phyloP scores from a whole-genome alignment of 1,284 basidiomycete genomes.

The Volvariella surrecta region DNA sequence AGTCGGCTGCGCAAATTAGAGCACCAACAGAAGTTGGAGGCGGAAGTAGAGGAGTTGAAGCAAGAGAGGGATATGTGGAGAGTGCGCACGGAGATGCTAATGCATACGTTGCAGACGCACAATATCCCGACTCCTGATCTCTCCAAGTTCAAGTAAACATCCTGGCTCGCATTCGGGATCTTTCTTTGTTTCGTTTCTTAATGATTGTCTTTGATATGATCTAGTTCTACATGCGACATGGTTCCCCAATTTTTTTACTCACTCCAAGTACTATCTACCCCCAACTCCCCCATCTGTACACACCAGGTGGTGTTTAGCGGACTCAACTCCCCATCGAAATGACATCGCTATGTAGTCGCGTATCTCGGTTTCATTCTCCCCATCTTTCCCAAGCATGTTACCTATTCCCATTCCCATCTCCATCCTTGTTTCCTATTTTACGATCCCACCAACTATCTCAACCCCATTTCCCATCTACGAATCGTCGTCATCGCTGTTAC shows the following conservation, averaged over 20 bases:
- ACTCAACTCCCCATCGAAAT: no score
- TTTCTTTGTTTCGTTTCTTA: not conserved
- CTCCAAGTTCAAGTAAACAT: not conserved
- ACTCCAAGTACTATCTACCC: no score
- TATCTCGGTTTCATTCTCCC: no score
- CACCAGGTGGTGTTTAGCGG: no score
- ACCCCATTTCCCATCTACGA: no score
- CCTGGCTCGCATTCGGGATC: not conserved
- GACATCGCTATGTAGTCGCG: no score
- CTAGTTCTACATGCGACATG: not conserved
- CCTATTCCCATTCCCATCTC: no score
- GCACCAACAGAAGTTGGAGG: conserved; percentile 57
- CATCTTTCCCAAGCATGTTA: no score
- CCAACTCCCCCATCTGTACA: no score
- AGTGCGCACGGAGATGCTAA: conserved; percentile 37
- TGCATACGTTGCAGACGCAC: conserved; percentile 28
- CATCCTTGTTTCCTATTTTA: no score
- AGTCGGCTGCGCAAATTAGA: conserved; percentile 71
- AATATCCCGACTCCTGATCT: conserved; percentile 2
- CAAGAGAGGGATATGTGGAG: conserved; percentile 50
- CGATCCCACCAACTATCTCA: no score
- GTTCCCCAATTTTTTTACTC: not conserved
- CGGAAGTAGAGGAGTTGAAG: conserved; percentile 35
- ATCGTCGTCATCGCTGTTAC: no score
- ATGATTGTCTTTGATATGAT: not conserved